phyloP scores from a whole-genome alignment of 1,284 basidiomycete genomes.

The Ganoderma lingzhi region DNA sequence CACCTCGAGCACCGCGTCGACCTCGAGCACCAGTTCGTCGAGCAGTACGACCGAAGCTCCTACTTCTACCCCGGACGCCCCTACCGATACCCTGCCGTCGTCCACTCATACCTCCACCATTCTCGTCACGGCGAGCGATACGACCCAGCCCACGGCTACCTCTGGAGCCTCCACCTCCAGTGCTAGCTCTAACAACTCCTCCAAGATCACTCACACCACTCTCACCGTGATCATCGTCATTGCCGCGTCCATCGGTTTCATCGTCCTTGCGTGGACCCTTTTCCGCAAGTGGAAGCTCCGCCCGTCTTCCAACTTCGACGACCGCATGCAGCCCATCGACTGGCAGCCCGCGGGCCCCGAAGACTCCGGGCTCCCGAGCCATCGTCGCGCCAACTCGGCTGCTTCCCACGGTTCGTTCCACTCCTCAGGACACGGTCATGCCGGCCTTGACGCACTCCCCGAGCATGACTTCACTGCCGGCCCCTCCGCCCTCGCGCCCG shows the following conservation, averaged over 20 bases:
- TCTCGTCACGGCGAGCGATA: conserved; percentile 23
- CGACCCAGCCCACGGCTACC: conserved; percentile 22
- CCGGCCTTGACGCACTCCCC: conserved; percentile 55
- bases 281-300: conserved; percentile 93
- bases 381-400: conserved; percentile 62
- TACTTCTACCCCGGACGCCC: conserved; percentile 28
- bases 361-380: conserved; percentile 51
- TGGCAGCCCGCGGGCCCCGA: conserved; percentile 72
- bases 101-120: conserved; percentile 22
- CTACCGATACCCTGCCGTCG: conserved; percentile 29
- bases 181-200: conserved; percentile 25
- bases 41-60: conserved; percentile 30
- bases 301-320: conserved; percentile 81
- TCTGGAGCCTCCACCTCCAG: conserved; percentile 21
- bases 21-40: conserved; percentile 30
- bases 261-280: conserved; percentile 82
- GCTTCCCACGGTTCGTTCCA: conserved; percentile 71
- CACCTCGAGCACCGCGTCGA: conserved; percentile 20
- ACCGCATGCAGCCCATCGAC: conserved; percentile 85
- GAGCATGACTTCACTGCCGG: conserved; percentile 88
- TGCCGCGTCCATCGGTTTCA: conserved; percentile 71
- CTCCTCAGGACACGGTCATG: conserved; percentile 60
- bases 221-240: conserved; percentile 79
- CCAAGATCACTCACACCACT: conserved; percentile 57
- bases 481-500: conserved; percentile 60